A percentile compares a stretch with the other conserved stretches of the same genome.
These are phyloP conservation scores for Leucocoprinus leucothites DNA, from an alignment of 768 basidiomycete genomes.

Conservation along the genomic window DNA sequence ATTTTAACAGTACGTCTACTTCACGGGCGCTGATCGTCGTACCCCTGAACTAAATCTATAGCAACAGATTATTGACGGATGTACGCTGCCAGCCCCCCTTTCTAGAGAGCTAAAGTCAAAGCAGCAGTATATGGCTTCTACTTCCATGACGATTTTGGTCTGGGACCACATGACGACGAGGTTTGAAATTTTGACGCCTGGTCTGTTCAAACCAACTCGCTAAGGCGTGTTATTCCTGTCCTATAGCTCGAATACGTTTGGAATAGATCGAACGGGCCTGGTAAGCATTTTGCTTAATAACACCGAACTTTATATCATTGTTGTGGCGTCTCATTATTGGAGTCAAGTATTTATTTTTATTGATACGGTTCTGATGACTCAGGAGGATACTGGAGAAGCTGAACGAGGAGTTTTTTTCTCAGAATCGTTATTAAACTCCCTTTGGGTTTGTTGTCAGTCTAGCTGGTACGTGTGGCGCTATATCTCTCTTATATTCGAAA, in stretches of 20 bases:
- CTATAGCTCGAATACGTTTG: conserved; percentile 44
- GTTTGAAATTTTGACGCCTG: neutral
- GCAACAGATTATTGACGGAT: neutral
- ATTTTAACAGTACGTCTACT: no score
- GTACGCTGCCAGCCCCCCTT: neutral
- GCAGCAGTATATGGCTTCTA: conserved; percentile 48
- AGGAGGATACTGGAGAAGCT: neutral
- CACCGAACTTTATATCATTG: neutral
- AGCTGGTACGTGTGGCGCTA: conserved; percentile 27
- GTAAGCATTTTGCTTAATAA: conserved; percentile 29
- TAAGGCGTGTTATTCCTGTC: neutral
- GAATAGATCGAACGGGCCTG: conserved; percentile 41
- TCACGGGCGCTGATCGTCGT: no score
- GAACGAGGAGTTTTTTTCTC: neutral
- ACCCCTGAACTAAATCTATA: no score
- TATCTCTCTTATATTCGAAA: no score
- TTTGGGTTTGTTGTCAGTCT: conserved; percentile 60
- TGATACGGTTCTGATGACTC: conserved; percentile 25
- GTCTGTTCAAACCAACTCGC: no score
- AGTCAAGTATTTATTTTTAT: conserved; percentile 42
- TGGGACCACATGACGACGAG: conserved; percentile 56
- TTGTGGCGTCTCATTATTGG: no score
- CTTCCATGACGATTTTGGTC: conserved; percentile 46
- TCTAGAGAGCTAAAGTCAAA: neutral
- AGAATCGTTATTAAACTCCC: conserved; percentile 69